Conservation (phyloP, 495 filamentous ascomycete genomes). For the Trichoderma asperelloides region DNA sequence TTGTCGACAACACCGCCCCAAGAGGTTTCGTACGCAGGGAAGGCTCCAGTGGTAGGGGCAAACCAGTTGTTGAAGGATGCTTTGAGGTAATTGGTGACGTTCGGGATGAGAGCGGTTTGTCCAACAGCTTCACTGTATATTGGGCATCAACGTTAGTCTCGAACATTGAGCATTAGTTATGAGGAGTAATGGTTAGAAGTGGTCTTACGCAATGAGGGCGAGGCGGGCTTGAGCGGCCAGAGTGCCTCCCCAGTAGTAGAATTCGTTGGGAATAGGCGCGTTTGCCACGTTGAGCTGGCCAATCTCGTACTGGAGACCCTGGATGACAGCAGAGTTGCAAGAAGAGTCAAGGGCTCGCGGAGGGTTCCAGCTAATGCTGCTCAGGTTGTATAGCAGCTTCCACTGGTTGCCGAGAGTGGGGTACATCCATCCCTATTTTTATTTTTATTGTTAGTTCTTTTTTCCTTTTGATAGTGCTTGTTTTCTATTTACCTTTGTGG, state of each 20-base stretch:
- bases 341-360: slow-evolving; percentile 12
- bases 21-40: slow-evolving; percentile 11
- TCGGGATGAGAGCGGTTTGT: slow-evolving; percentile 7
- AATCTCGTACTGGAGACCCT: slow-evolving; percentile 12
- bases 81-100: slow-evolving; percentile 9
- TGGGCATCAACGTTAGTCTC: neutral
- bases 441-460: neutral
- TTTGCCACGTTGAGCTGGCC: neutral
- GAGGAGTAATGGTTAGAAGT: neutral
- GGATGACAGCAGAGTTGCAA: slow-evolving; percentile 6
- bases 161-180: too few relatives aligned
- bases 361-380: slow-evolving; percentile 11
- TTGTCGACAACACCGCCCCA: slow-evolving; percentile 12
- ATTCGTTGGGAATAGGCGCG: slow-evolving; percentile 10
- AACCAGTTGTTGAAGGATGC: slow-evolving; percentile 12
- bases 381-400: slow-evolving; percentile 12
- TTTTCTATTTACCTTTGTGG: slow-evolving; percentile 8
- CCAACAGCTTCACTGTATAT: slow-evolving; percentile 8
- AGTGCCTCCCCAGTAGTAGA: slow-evolving; percentile 14
- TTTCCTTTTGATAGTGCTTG: neutral
- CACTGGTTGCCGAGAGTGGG: slow-evolving; percentile 12
- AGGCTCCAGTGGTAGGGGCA: neutral
- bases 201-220: slow-evolving; percentile 12
- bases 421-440: slow-evolving; percentile 12
- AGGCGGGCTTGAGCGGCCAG: slow-evolving; percentile 10